Conservation (phyloP, 2,329 filamentous ascomycete species). For the Acarospora socialis region DNA sequence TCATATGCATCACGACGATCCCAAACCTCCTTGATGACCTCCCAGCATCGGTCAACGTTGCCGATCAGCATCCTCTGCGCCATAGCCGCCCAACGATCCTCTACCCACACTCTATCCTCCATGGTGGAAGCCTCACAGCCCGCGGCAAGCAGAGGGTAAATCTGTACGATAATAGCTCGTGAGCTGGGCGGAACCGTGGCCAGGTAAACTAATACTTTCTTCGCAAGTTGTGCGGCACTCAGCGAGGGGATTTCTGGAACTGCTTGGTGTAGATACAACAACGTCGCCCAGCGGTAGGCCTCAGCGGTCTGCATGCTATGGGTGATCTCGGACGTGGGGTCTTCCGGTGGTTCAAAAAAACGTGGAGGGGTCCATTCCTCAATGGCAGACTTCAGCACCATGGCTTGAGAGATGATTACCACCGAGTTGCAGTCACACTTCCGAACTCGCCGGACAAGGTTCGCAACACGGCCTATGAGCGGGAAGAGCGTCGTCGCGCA, state of each 20-base stretch:
- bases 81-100: constrained; percentile 48
- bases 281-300: constrained; percentile 52
- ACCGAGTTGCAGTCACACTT: constrained; percentile 41
- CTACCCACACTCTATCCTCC: constrained; percentile 51
- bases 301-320: constrained; percentile 53
- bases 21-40: constrained; percentile 56
- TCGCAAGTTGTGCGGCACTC: constrained; percentile 42
- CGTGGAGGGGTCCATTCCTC: constrained; percentile 47
- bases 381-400: constrained; percentile 45
- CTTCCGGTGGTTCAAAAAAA: constrained; percentile 47
- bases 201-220: constrained; percentile 45
- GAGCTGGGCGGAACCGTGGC: constrained; percentile 49
- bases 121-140: constrained; percentile 47
- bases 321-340: constrained; percentile 46
- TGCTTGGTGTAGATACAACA: constrained; percentile 53
- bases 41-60: constrained; percentile 50
- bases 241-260: constrained; percentile 53
- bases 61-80: constrained; percentile 49
- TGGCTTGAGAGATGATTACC: constrained; percentile 46
- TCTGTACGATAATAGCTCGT: constrained; percentile 52
- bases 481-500: constrained; percentile 55
- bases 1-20: constrained; percentile 42
- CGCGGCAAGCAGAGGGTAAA: constrained; percentile 54
- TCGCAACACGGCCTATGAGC: constrained; percentile 50
- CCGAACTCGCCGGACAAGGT: constrained; percentile 49